Evolutionary conservation across 2,329 filamentous ascomycete genomes (phyloP), one percentile per base, ranked within the genome.

Genomic region (Trichoderma endophyticum): DNA sequence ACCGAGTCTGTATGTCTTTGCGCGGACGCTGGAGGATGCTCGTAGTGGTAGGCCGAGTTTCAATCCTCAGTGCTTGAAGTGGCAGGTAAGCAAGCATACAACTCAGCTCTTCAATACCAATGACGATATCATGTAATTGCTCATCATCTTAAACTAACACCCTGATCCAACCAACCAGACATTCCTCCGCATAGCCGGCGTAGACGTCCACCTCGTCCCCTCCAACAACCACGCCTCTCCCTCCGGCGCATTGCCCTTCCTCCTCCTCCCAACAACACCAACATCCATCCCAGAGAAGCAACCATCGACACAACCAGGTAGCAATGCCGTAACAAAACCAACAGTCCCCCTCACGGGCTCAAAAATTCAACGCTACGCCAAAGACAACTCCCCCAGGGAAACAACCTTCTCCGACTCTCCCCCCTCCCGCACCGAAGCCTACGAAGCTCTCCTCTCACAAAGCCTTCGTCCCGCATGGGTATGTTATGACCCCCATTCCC

Each of bases 201-300:
- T 97, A 72, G 82, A 89, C 5, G 92, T 95, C 80, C 84, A 85
- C 68, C 84, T 91, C 66, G 84, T 89, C 7, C 83, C 93, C 5
- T 97, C 94, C 4, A 97, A 90, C 76, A 98, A 98, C 81, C 96
- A 98, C 84, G 94, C 95, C 66, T 97, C 95, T 2, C 95, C 95
- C 0, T 92, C 91, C 26, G 95, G 95, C 72, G 87, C 91, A n/a
- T 87, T 98, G 15, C 96, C 96, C 0, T 98, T 97, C 82, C 87
- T 99, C 57, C 86, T 95, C 9, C 91, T 93, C 11, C 74, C 81
- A 32, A 75, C 77, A 54, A 21, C 28, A 54, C 2, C 57, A 15
- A 14, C 24, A 28, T 56, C 63, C 12, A 34, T 30, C 14, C 9
- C 21, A 4, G 28, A 32, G 3, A 60, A 32, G 28, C 34, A 57